A percentile compares a stretch with the other conserved stretches of the same genome.
These are phyloP conservation scores for Daedaleopsis sinensis DNA, from an alignment of 768 basidiomycete genomes.

Conservation along the genomic window DNA sequence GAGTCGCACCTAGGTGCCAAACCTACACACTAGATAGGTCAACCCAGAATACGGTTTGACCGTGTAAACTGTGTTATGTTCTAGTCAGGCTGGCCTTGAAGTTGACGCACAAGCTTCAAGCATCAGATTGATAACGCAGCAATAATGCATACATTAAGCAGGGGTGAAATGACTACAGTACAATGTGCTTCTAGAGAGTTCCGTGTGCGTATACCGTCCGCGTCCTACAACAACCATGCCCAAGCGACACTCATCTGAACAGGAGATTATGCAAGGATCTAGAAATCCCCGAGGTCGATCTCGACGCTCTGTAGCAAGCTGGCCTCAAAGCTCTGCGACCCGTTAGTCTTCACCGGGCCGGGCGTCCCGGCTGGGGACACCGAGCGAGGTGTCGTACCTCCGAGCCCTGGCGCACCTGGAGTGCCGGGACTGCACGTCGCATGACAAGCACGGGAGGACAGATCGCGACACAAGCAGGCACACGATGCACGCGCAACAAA, in stretches of 20 bases:
- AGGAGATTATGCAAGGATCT: conserved; percentile 20
- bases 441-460: neutral
- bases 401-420: conserved; percentile 41
- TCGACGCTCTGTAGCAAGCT: conserved; percentile 68
- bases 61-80: too few species aligned
- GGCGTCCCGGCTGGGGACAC: conserved; percentile 32
- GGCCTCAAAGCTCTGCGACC: conserved; percentile 54
- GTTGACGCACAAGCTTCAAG: too few species aligned
- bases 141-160: neutral
- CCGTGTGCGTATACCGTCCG: neutral
- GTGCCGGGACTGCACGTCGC: conserved; percentile 36
- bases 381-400: conserved; percentile 32
- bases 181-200: neutral
- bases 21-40: too few species aligned
- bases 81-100: too few species aligned
- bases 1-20: conserved; percentile 31
- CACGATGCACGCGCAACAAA: conserved; percentile 1
- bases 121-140: neutral
- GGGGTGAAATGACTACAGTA: neutral
- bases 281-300: conserved; percentile 81
- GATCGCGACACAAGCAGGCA: neutral
- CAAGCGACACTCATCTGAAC: neutral
- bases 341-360: conserved; percentile 26
- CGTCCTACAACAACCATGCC: neutral
- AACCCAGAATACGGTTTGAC: too few species aligned